Percentiles rank a stretch among this genome's conserved stretches.
These are phyloP conservation scores for Pyrenochaeta sp. DNA, from an alignment of 2,329 filamentous ascomycete genomes.

Conservation along the genomic window DNA sequence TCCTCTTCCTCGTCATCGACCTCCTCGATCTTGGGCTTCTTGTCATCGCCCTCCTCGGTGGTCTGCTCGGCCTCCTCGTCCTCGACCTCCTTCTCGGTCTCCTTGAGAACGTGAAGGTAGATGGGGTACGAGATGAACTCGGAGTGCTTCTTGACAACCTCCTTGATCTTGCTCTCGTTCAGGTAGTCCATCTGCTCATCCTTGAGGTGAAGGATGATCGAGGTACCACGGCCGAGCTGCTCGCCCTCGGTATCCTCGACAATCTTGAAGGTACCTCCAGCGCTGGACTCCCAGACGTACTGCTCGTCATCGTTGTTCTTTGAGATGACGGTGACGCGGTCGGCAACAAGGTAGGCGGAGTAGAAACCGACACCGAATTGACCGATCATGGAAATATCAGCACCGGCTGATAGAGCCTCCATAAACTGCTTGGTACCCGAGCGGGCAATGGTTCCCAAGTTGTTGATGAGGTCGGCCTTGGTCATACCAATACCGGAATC, in stretches of 20 bases:
- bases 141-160: slow-evolving; percentile 99
- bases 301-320: slow-evolving; percentile 99
- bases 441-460: slow-evolving; percentile 98
- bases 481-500: slow-evolving; percentile 99
- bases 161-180: slow-evolving; percentile 99
- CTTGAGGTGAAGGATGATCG: slow-evolving; percentile 99
- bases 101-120: slow-evolving; percentile 99
- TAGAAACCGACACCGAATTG: slow-evolving; percentile 99
- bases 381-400: slow-evolving; percentile 99
- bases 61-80: slow-evolving; percentile 83
- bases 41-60: slow-evolving; percentile 78
- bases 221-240: slow-evolving; percentile 90
- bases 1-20: slow-evolving; percentile 85
- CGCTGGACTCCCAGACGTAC: slow-evolving; percentile 98
- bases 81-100: slow-evolving; percentile 98
- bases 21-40: slow-evolving; percentile 96
- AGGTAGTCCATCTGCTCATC: slow-evolving; percentile 99
- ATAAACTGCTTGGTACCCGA: slow-evolving; percentile 99
- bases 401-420: slow-evolving; percentile 97
- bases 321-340: slow-evolving; percentile 92
- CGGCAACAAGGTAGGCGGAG: slow-evolving; percentile 98
- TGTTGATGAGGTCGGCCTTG: slow-evolving; percentile 99
- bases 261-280: slow-evolving; percentile 97
- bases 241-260: slow-evolving; percentile 88
- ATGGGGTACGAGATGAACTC: slow-evolving; percentile 99